Conservation (phyloP, 805 yeast genomes). For the Starmerella apicola region DNA sequence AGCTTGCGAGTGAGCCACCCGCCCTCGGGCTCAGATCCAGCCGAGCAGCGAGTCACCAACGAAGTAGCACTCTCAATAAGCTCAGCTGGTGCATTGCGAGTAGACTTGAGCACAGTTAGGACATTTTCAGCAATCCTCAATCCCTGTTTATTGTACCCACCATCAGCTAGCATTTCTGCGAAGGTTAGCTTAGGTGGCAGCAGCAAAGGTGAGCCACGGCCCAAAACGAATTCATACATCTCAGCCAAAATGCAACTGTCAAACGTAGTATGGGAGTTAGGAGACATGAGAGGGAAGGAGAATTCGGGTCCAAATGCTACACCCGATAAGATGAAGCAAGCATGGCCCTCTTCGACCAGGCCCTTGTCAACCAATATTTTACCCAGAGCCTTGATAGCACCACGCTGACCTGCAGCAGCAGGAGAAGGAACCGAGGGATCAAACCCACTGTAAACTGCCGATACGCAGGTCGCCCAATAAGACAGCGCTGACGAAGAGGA, state of each 20-base stretch:
- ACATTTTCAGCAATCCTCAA: conserved; percentile 27
- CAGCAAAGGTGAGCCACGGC: conserved; percentile 32
- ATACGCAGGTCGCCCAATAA: conserved; percentile 26
- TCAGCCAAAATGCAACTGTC: conserved; percentile 50
- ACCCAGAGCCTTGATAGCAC: conserved; percentile 30
- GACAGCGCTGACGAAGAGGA: conserved; percentile 6
- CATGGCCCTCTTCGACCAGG: conserved; percentile 31
- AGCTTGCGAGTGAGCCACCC: conserved; percentile 61
- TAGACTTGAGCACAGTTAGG: conserved; percentile 7
- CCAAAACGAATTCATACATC: conserved; percentile 47
- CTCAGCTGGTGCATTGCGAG: conserved; percentile 22
- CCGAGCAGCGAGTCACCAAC: conserved; percentile 16
- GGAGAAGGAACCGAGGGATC: not conserved
- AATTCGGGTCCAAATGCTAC: conserved; percentile 19
- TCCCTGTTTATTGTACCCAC: conserved; percentile 46
- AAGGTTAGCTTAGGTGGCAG: conserved; percentile 51
- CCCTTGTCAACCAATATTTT: conserved; percentile 29
- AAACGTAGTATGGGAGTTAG: conserved; percentile 17
- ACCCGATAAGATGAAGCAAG: conserved; percentile 27
- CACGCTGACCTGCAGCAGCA: conserved; percentile 13
- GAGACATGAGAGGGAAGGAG: conserved; percentile 19
- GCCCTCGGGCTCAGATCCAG: conserved; percentile 25
- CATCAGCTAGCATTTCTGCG: conserved; percentile 57
- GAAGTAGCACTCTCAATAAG: conserved; percentile 36
- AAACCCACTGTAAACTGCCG: conserved; percentile 19